Conservation (phyloP, 768 basidiomycete genomes). For the Suillus spraguei region DNA sequence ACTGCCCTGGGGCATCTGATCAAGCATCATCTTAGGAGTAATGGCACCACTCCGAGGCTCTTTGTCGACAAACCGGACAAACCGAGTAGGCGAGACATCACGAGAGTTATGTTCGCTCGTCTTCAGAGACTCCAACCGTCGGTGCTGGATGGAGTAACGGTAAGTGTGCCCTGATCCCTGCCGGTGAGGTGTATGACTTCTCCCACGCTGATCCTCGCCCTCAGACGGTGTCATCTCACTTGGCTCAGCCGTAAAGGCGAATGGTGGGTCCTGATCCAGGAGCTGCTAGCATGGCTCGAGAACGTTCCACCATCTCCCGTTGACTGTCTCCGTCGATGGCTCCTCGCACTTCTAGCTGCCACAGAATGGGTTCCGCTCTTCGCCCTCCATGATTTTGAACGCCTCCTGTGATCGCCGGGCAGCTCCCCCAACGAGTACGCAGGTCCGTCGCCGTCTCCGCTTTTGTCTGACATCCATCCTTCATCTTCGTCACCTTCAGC, state of each 20-base stretch:
- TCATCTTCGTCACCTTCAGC: conserved; percentile 44
- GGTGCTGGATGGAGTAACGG: conserved; percentile 28
- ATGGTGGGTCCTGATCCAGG: neutral
- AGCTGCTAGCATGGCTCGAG: conserved; percentile 13
- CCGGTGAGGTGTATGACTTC: conserved; percentile 21
- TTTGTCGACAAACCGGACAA: conserved; percentile 49
- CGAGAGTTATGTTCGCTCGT: conserved; percentile 26
- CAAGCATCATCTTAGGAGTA: conserved; percentile 22
- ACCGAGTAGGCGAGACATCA: conserved; percentile 49
- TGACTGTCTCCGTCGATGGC: conserved; percentile 18
- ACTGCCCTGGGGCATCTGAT: conserved; percentile 24
- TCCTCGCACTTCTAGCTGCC: conserved; percentile 11
- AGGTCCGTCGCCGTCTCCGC: conserved; percentile 28
- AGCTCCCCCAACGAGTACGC: conserved; percentile 14
- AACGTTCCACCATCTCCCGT: conserved; percentile 17
- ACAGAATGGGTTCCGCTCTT: conserved; percentile 15
- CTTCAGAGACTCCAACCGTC: conserved; percentile 33
- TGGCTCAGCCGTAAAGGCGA: neutral
- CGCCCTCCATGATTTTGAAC: conserved; percentile 26
- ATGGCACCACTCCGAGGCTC: conserved; percentile 21
- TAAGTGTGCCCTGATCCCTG: conserved; percentile 17
- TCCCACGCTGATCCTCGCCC: conserved; percentile 24
- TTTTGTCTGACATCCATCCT: conserved; percentile 65
- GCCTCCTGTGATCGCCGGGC: conserved; percentile 23
- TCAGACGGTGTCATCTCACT: conserved; percentile 2